phyloP scores from a whole-genome alignment of 2,329 filamentous ascomycete genomes.

The Aspergillus persii region DNA sequence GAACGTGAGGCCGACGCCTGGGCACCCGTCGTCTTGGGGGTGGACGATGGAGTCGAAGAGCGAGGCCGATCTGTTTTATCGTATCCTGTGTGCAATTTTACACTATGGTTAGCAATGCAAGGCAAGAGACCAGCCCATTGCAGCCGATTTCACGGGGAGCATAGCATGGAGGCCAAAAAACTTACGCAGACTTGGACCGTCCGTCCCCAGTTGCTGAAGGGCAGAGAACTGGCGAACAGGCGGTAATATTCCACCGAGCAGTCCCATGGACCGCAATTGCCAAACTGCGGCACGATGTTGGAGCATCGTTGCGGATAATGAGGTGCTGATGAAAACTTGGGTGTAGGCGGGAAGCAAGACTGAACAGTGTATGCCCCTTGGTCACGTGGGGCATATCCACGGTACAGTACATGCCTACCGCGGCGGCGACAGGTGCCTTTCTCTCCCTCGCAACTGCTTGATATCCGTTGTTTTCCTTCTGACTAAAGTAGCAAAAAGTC shows the following conservation, averaged over 20 bases:
- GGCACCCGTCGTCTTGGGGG: conserved; percentile 10
- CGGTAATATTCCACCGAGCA: conserved; percentile 12
- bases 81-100: neutral
- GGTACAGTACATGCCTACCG: neutral
- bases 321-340: neutral
- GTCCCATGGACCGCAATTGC: conserved; percentile 9
- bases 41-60: neutral
- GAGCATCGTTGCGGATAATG: conserved; percentile 24
- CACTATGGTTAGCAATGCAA: neutral
- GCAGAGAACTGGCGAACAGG: conserved; percentile 29
- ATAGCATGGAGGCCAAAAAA: neutral
- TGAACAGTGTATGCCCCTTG: neutral
- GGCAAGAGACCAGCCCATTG: neutral
- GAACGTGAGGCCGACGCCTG: conserved; percentile 19
- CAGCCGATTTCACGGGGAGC: neutral
- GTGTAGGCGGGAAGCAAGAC: neutral
- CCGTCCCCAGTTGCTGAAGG: conserved; percentile 14
- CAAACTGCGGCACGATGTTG: conserved; percentile 18
- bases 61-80: neutral
- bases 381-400: neutral
- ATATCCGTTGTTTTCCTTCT: neutral
- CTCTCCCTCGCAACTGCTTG: neutral
- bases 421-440: neutral
- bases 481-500: neutral
- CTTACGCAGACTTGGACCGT: conserved; percentile 25